phyloP scores from a whole-genome alignment of 2,329 filamentous ascomycete genomes.

The Dactylonectria estremocensis region DNA sequence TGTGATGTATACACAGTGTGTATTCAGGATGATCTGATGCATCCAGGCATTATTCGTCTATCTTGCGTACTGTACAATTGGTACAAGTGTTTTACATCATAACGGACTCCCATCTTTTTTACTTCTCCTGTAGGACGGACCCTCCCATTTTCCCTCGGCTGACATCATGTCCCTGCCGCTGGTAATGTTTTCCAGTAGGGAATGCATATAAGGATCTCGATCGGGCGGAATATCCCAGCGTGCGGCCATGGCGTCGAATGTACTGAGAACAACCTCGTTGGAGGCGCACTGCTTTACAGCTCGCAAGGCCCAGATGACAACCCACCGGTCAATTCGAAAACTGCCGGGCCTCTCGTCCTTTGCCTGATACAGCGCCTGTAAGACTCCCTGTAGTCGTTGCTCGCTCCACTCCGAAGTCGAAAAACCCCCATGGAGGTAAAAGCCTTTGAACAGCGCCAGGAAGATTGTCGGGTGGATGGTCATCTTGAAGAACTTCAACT shows the following conservation, averaged over 20 bases:
- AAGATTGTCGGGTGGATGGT: slow-evolving; percentile 84
- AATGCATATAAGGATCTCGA: slow-evolving; percentile 63
- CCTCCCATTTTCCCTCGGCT: slow-evolving; percentile 44
- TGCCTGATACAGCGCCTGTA: slow-evolving; percentile 74
- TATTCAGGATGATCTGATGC: slow-evolving; percentile 31
- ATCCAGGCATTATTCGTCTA: slow-evolving; percentile 40
- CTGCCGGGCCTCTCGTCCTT: slow-evolving; percentile 62
- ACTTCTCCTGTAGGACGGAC: slow-evolving; percentile 40
- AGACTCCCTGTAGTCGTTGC: slow-evolving; percentile 77
- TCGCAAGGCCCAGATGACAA: slow-evolving; percentile 72
- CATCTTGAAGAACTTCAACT: slow-evolving; percentile 82
- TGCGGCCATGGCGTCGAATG: slow-evolving; percentile 66
- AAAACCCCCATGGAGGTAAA: slow-evolving; percentile 78
- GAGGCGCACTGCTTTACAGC: slow-evolving; percentile 76
- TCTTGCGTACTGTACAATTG: slow-evolving; percentile 42
- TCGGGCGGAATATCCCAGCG: slow-evolving; percentile 63
- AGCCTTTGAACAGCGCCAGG: slow-evolving; percentile 86
- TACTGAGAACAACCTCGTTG: slow-evolving; percentile 65
- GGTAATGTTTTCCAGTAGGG: slow-evolving; percentile 61
- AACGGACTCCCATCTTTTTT: slow-evolving; percentile 50
- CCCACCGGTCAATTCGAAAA: slow-evolving; percentile 71
- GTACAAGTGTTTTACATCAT: slow-evolving; percentile 47
- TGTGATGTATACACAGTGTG: slow-evolving; percentile 1
- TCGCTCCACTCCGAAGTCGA: slow-evolving; percentile 79
- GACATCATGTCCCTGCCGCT: slow-evolving; percentile 52